phyloP scores from a whole-genome alignment of 352 stramenopile species.

The Globisporangium camurandrum region DNA sequence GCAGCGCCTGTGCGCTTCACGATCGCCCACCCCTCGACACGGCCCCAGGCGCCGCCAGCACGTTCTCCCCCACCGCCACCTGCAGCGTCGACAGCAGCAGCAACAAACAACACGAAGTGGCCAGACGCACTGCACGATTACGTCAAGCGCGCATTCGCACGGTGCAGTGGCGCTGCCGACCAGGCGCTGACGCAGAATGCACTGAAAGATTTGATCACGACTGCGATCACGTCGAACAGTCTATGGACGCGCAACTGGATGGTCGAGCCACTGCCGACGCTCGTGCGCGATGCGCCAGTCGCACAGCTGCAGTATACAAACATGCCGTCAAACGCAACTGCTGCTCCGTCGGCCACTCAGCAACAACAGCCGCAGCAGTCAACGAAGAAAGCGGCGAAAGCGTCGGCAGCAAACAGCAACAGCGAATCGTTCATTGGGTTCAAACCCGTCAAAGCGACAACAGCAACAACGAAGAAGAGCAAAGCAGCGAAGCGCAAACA shows the following conservation, averaged over 20 bases:
- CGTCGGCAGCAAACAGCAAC: conserved; percentile 7
- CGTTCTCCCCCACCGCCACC: conserved; percentile 11
- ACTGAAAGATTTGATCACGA: conserved; percentile 79
- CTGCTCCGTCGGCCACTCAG: conserved; percentile 7
- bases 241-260: conserved; percentile 84
- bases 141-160: conserved; percentile 77
- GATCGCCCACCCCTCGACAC: too few relatives aligned
- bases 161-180: conserved; percentile 67
- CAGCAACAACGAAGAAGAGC: conserved; percentile 30
- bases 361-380: neutral
- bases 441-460: conserved; percentile 21
- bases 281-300: conserved; percentile 38
- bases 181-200: conserved; percentile 71
- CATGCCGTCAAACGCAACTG: conserved; percentile 2
- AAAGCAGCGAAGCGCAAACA: conserved; percentile 52
- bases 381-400: conserved; percentile 5
- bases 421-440: conserved; percentile 38
- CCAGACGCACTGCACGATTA: conserved; percentile 79
- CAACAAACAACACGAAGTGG: conserved; percentile 61
- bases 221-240: conserved; percentile 75
- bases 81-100: conserved; percentile 7
- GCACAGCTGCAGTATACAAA: conserved; percentile 15
- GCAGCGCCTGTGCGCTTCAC: conserved; percentile 44
- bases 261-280: conserved; percentile 58
- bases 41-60: conserved; percentile 10